phyloP scores from a whole-genome alignment of 1,284 basidiomycete species.

The Cutaneotrichosporon cyanovorans region DNA sequence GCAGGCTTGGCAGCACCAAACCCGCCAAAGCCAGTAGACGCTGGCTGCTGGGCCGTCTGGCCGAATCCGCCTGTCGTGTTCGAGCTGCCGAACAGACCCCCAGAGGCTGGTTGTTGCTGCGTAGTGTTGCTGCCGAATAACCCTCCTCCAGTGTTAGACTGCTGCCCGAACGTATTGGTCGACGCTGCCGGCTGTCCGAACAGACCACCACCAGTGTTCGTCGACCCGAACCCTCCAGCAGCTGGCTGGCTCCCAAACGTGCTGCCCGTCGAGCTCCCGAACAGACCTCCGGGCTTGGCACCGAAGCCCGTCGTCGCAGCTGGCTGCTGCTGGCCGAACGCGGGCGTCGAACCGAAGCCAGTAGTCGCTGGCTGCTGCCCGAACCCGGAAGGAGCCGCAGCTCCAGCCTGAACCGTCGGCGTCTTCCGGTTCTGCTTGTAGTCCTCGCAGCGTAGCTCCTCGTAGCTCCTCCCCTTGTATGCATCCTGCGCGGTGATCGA shows the following conservation, averaged over 20 bases:
- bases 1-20: conserved; percentile 42
- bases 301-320: conserved; percentile 25
- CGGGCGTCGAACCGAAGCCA: conserved; percentile 47
- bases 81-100: conserved; percentile 41
- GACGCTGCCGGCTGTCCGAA: conserved; percentile 29
- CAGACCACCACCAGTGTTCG: conserved; percentile 20
- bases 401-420: too few species aligned
- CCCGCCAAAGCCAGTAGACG: conserved; percentile 34
- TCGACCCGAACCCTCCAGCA: conserved; percentile 32
- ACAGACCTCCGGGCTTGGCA: conserved; percentile 39
- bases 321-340: conserved; percentile 11
- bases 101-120: conserved; percentile 21
- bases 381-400: conserved; percentile 36
- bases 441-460: conserved; percentile 48
- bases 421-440: conserved; percentile 27
- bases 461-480: conserved; percentile 36
- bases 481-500: conserved; percentile 40
- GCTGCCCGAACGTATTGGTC: conserved; percentile 31
- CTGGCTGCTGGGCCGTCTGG: conserved; percentile 23
- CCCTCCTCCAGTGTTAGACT: conserved; percentile 30
- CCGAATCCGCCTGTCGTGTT: conserved; percentile 17
- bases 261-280: conserved; percentile 36
- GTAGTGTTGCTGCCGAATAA: conserved; percentile 36
- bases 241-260: conserved; percentile 22
- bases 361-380: conserved; percentile 45